Evolutionary conservation across 2,329 filamentous ascomycete species (phyloP).

Genomic region (Phialocephala subalpina): DNA sequence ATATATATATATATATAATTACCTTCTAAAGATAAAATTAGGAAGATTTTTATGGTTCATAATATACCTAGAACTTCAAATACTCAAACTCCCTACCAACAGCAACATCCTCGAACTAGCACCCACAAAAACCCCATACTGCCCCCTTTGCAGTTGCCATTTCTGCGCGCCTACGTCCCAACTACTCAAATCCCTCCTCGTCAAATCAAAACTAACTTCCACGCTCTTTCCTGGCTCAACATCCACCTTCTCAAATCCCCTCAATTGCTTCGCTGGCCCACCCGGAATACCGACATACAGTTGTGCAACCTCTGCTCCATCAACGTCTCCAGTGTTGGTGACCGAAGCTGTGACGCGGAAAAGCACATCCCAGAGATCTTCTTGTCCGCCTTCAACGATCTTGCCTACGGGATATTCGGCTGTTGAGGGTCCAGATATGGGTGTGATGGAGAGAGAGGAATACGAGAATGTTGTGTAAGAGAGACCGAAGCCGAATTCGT

Average conservation of each 20-base stretch:
- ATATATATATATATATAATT: too few relatives aligned
- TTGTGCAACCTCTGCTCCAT: constrained; percentile 44
- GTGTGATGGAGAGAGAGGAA: constrained; percentile 47
- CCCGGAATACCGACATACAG: constrained; percentile 43
- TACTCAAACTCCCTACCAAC: constrained; percentile 14
- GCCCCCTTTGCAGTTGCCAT: constrained; percentile 56
- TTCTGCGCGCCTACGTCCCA: constrained; percentile 68
- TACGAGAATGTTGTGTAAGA: constrained; percentile 60
- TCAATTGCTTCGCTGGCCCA: constrained; percentile 65
- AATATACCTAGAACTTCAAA: too few relatives aligned
- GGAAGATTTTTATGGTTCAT: too few relatives aligned
- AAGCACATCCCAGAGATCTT: constrained; percentile 61
- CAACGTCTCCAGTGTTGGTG: constrained; percentile 57
- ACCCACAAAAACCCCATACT: constrained; percentile 36
- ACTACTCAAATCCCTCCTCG: constrained; percentile 67
- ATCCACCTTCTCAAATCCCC: constrained; percentile 67
- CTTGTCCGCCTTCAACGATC: constrained; percentile 60
- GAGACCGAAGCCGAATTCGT: constrained; percentile 50
- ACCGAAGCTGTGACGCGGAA: constrained; percentile 58
- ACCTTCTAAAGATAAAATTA: too few relatives aligned
- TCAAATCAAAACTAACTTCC: constrained; percentile 59
- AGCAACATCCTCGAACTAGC: constrained; percentile 32
- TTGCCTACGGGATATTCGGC: constrained; percentile 52
- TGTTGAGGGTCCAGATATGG: constrained; percentile 51
- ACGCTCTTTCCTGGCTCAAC: constrained; percentile 55